Evolutionary conservation across 441 rosid genomes (phyloP), one percentile per base, ranked within the genome.

Genomic region (Hura crepitans): DNA sequence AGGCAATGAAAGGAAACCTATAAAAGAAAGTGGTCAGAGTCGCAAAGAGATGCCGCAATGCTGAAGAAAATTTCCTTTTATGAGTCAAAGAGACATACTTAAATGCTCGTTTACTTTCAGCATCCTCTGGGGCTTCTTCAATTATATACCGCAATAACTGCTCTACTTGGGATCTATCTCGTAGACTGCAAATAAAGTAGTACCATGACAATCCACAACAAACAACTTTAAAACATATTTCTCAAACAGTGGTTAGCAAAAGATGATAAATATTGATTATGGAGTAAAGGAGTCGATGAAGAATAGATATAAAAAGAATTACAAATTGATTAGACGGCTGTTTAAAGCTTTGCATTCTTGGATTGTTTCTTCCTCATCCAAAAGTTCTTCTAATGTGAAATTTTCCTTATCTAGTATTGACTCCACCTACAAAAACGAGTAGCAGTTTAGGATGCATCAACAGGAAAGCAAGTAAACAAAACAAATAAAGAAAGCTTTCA

Each of bases 331-430:
- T 62, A 94, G 97, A 49, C 99, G 94, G 60, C 86, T 85, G 79
- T 92, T 94, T 65, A 92, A 76, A 42, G 93, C 94, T 83, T 90
- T 95, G 96, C 99, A 95, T 78, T 95, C 99, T 83, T 95, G 99
- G 73, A 95, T 95, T 78, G 90, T 87, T 73, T 95, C 99, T 83
- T 95, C 99, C 84, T 95, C 97, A 54, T 95, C 97, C 57, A 95
- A 80, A 79, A 95, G 97, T 87, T 92, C 97, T 71, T 92, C 99
- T 86, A 95, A 84, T 0, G 97, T 82, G 80, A 85, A 95, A 79
- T 83, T 87, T 25, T 88, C 99, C 78, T 89, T 92, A 89, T 95
- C 97, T 68, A 95, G 72, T 43, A 95, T 73, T 0, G 94, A 70
- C 81, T 95, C 97, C 87, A 95, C 97, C 99, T 95, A 67, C 51